Conservation (phyloP, 768 basidiomycete species). For the Calocybe indica region DNA sequence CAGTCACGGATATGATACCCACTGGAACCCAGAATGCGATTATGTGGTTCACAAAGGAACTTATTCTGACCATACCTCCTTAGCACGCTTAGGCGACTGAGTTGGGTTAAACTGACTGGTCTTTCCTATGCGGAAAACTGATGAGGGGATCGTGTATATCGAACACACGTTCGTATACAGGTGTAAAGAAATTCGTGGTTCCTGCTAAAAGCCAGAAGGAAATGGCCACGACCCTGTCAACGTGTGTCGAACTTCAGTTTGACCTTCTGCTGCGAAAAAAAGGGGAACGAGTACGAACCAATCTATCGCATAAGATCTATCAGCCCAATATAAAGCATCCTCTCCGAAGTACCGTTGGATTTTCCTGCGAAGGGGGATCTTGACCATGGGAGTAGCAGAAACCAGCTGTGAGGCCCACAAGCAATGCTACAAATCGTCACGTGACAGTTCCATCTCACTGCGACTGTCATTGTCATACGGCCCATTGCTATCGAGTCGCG, state of each 20-base stretch:
- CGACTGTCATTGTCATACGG: neutral
- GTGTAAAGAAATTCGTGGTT: slow-evolving; percentile 14
- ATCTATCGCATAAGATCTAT: no score
- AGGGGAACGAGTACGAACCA: no score
- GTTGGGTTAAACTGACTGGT: slow-evolving; percentile 33
- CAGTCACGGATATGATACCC: slow-evolving; percentile 27
- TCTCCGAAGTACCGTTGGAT: no score
- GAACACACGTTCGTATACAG: slow-evolving; percentile 48
- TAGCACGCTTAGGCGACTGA: neutral
- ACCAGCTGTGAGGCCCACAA: slow-evolving; percentile 12
- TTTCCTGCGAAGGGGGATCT: no score
- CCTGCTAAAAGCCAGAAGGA: no score
- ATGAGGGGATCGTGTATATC: slow-evolving; percentile 46
- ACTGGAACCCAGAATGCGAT: slow-evolving; percentile 44
- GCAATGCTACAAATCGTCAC: neutral
- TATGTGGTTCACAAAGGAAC: slow-evolving; percentile 38
- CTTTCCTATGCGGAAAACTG: slow-evolving; percentile 39
- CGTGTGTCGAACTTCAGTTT: no score
- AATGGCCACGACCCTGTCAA: no score
- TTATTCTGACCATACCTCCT: slow-evolving; percentile 31
- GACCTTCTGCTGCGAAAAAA: no score
- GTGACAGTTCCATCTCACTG: neutral
- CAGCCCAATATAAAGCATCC: no score
- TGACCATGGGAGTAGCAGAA: neutral
- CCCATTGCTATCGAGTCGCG: slow-evolving; percentile 1